These are phyloP conservation scores for Rhododendron molle DNA, from an alignment of 148 eudicot genomes.

Conservation along the genomic window DNA sequence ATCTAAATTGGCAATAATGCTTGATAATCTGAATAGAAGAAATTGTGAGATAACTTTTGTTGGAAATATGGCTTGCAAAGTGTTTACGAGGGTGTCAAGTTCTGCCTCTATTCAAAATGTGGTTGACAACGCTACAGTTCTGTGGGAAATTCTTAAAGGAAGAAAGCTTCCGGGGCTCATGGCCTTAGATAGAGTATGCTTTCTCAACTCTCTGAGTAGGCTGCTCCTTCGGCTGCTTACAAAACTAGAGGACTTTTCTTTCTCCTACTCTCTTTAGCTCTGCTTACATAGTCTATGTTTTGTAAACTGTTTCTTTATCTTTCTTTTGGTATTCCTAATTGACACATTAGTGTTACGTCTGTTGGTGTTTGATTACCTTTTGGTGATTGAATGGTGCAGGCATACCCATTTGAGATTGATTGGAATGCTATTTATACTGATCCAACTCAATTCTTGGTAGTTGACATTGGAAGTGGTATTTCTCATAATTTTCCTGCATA, in stretches of 20 bases:
- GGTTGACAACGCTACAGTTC: constrained; percentile 58
- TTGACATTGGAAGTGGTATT: constrained; percentile 72
- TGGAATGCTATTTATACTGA: constrained; percentile 42
- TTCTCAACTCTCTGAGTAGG: background rate
- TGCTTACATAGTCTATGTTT: background rate
- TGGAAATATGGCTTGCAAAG: constrained; percentile 54
- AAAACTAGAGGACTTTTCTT: background rate
- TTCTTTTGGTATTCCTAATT: background rate
- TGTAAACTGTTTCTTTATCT: background rate
- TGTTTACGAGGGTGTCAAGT: constrained; percentile 23
- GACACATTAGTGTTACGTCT: background rate
- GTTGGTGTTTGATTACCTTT: constrained; percentile 11
- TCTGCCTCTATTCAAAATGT: constrained; percentile 27
- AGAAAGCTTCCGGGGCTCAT: constrained; percentile 79
- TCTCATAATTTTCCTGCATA: background rate
- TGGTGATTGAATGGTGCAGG: constrained; percentile 38
- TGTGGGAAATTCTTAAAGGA: constrained; percentile 78
- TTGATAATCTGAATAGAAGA: constrained; percentile 42
- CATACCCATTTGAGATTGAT: constrained; percentile 47
- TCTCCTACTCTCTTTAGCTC: background rate
- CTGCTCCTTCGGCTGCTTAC: background rate
- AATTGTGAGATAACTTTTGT: constrained; percentile 49
- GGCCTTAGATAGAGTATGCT: constrained; percentile 79
- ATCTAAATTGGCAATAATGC: constrained; percentile 42
- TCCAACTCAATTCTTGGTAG: constrained; percentile 45